Percentiles rank a stretch among this genome's conserved stretches.
Conservation (phyloP, 2,329 filamentous ascomycete species). For the Epichloe gansuensis region DNA sequence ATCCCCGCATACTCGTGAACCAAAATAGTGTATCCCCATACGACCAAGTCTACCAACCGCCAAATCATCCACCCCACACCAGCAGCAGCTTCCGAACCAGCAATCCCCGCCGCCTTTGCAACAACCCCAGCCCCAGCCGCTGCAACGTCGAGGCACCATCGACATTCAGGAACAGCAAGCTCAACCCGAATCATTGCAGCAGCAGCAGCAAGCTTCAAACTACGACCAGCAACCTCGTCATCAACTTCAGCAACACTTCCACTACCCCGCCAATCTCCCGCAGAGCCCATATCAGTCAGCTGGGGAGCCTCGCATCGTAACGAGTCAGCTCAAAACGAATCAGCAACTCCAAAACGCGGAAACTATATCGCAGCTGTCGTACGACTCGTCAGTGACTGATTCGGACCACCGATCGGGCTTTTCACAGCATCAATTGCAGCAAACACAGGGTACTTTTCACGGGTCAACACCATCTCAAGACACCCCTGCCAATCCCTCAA, state of each 20-base stretch:
- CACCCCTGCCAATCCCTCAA: background rate
- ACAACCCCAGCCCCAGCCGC: conserved; percentile 15
- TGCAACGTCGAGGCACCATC: conserved; percentile 12
- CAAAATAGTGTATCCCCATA: conserved; percentile 34
- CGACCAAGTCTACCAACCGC: conserved; percentile 31
- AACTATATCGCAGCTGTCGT: conserved; percentile 49
- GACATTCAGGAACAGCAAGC: conserved; percentile 25
- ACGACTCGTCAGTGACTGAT: conserved; percentile 45
- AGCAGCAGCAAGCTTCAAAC: conserved; percentile 22
- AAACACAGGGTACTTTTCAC: conserved; percentile 31
- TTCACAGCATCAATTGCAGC: conserved; percentile 31
- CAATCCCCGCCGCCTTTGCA: conserved; percentile 9
- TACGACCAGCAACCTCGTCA: conserved; percentile 21
- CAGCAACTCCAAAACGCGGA: conserved; percentile 38
- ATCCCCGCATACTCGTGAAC: conserved; percentile 20
- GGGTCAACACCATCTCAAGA: conserved; percentile 23
- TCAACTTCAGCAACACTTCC: conserved; percentile 17
- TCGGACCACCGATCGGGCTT: conserved; percentile 30
- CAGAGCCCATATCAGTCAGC: conserved; percentile 22
- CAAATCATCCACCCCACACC: conserved; percentile 12
- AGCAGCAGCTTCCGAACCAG: conserved; percentile 21
- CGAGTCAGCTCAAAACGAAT: conserved; percentile 23
- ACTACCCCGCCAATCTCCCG: conserved; percentile 9
- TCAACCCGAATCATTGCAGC: conserved; percentile 10
- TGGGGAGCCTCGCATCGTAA: conserved; percentile 22